phyloP scores from a whole-genome alignment of 306 rosid species.

The Calophaca sinica region DNA sequence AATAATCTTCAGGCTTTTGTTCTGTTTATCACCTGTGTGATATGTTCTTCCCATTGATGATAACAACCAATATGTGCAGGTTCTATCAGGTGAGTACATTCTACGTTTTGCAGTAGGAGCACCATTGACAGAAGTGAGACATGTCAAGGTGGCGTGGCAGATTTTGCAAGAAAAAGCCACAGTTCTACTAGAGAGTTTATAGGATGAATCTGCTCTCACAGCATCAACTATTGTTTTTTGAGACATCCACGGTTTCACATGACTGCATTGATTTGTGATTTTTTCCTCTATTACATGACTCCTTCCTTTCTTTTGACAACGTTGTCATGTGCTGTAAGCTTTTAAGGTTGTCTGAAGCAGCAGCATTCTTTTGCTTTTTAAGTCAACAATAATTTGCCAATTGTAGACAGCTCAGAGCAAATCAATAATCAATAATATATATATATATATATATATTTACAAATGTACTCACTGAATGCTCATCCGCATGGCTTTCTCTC shows the following conservation, averaged over 20 bases:
- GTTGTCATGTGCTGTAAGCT: conserved; percentile 9
- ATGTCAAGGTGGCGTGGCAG: conserved; percentile 77
- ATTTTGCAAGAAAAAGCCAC: conserved; percentile 79
- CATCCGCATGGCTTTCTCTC: too few species aligned
- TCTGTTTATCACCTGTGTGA: not conserved
- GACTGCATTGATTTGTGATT: not conserved
- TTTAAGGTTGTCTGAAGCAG: not conserved
- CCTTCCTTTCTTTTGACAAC: conserved; percentile 6
- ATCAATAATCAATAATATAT: too few species aligned
- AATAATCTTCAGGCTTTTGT: not conserved
- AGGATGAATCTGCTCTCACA: conserved; percentile 30
- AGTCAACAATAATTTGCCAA: too few species aligned
- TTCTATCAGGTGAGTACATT: conserved; percentile 72
- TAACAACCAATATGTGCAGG: conserved; percentile 62
- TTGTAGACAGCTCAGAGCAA: too few species aligned
- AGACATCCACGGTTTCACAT: not conserved
- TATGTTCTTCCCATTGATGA: conserved; percentile 35
- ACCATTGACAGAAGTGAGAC: conserved; percentile 89
- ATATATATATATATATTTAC: too few species aligned
- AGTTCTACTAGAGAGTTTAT: conserved; percentile 56
- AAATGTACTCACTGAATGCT: too few species aligned
- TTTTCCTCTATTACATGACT: conserved; percentile 17
- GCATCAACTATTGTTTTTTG: conserved; percentile 33
- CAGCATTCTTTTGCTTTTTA: too few species aligned
- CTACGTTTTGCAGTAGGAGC: conserved; percentile 92